Evolutionary conservation across 2,329 filamentous ascomycete species (phyloP).

Genomic region (Sclerotinia minor): DNA sequence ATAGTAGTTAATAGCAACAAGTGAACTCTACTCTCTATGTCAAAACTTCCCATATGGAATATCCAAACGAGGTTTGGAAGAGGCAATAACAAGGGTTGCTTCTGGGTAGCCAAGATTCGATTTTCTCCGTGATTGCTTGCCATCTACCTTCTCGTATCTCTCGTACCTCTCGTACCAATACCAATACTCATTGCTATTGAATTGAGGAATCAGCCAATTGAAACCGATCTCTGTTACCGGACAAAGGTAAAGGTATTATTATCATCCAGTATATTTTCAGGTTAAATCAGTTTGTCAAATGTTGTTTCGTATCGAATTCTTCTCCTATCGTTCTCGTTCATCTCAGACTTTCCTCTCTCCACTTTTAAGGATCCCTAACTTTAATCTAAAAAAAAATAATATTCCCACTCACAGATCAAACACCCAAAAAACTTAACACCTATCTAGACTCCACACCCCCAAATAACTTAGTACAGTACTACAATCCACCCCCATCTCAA

Average conservation of each 20-base stretch:
- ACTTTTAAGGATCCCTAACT: not conserved
- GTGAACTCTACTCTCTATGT: not conserved
- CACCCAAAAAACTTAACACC: not conserved
- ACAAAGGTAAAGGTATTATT: not conserved
- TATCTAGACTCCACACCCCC: constrained; percentile 7
- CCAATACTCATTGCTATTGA: not conserved
- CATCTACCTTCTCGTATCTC: not conserved
- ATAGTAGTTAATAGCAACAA: not conserved
- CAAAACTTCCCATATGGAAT: not conserved
- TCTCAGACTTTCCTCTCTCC: not conserved
- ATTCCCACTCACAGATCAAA: not conserved
- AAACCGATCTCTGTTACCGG: not conserved
- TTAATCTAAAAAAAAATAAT: not conserved
- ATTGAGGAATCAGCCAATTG: not conserved
- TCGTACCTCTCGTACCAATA: too few species aligned
- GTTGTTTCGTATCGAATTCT: not conserved
- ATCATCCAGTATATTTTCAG: not conserved
- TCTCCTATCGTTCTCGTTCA: not conserved
- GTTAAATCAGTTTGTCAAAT: not conserved
- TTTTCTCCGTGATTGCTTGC: not conserved
- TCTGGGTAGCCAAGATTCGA: not conserved
- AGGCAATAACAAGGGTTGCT: not conserved
- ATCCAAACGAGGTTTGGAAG: not conserved
- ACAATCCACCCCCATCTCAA: constrained; percentile 9
- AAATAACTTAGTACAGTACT: constrained; percentile 7